These are phyloP conservation scores for Xylaria venustula DNA, from an alignment of 495 filamentous ascomycete species.

Conservation along the genomic window DNA sequence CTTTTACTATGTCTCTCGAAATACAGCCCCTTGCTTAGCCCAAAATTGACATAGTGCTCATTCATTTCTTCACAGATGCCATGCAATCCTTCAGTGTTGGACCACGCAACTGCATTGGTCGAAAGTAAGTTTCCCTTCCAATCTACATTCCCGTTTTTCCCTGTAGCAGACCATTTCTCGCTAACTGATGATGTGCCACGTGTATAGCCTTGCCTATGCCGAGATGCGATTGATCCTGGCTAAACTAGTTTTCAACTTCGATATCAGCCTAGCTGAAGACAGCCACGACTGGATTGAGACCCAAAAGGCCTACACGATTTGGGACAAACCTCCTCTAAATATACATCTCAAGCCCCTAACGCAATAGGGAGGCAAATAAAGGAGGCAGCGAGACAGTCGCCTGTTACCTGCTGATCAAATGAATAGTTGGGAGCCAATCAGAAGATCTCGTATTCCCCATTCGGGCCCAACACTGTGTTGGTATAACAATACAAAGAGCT, in stretches of 20 bases:
- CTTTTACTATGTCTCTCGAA: no score
- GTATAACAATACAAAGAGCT: no score
- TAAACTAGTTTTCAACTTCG: slow-evolving; percentile 47
- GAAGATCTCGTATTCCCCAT: no score
- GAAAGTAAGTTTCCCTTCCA: slow-evolving; percentile 42
- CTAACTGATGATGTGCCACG: neutral
- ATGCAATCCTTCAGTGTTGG: slow-evolving; percentile 54
- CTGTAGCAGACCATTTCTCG: no score
- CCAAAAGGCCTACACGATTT: slow-evolving; percentile 34
- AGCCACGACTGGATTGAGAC: slow-evolving; percentile 29
- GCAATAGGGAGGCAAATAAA: neutral
- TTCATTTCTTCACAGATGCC: slow-evolving; percentile 20
- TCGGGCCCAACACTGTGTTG: no score
- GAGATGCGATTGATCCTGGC: slow-evolving; percentile 52
- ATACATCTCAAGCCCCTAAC: slow-evolving; percentile 28
- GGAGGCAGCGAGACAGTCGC: no score
- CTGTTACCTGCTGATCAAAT: no score
- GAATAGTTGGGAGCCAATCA: no score
- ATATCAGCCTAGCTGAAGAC: slow-evolving; percentile 42
- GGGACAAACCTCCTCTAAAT: slow-evolving; percentile 34
- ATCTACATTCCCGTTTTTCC: no score
- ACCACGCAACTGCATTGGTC: slow-evolving; percentile 55
- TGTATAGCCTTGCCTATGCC: slow-evolving; percentile 39
- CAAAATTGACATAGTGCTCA: neutral
- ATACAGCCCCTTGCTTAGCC: neutral